phyloP scores from a whole-genome alignment of 2,329 filamentous ascomycete genomes.

The Beauveria sp. region DNA sequence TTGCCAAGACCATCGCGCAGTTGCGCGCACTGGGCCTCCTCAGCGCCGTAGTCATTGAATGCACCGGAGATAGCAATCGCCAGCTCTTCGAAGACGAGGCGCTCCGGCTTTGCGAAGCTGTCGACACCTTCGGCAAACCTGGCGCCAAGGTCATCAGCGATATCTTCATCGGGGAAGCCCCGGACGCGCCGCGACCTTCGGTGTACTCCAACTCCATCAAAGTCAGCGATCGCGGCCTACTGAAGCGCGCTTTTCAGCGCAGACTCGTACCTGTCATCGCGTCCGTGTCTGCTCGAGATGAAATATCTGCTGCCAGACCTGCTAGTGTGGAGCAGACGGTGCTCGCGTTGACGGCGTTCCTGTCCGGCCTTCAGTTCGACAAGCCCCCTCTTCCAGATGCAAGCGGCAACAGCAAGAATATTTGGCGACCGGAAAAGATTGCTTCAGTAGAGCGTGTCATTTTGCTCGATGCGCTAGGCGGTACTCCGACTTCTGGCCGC shows the following conservation, averaged over 20 bases:
- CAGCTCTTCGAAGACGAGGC: constrained; percentile 53
- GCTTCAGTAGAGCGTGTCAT: constrained; percentile 77
- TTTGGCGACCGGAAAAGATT: constrained; percentile 30
- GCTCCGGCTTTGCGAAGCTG: constrained; percentile 64
- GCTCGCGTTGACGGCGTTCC: constrained; percentile 67
- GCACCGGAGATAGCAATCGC: constrained; percentile 36
- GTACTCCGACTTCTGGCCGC: constrained; percentile 58
- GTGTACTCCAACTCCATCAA: constrained; percentile 20
- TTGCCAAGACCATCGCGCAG: constrained; percentile 78
- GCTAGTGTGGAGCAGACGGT: constrained; percentile 55
- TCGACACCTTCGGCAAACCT: constrained; percentile 61
- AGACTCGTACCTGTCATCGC: constrained; percentile 32
- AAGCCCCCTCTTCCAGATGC: not conserved
- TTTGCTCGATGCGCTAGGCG: constrained; percentile 78
- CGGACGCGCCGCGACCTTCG: constrained; percentile 12
- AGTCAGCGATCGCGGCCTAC: constrained; percentile 24
- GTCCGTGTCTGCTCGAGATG: constrained; percentile 34
- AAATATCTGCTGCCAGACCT: constrained; percentile 30
- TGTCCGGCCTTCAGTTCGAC: constrained; percentile 56
- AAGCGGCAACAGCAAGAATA: not conserved
- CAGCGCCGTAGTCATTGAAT: constrained; percentile 78
- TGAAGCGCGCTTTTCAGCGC: constrained; percentile 25
- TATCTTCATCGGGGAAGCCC: constrained; percentile 3
- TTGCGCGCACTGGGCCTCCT: constrained; percentile 73
- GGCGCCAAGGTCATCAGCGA: constrained; percentile 56